Evolutionary conservation across 2,329 filamentous ascomycete genomes (phyloP), one percentile per base, ranked within the genome.

Genomic region (Diplocarpon mali): DNA sequence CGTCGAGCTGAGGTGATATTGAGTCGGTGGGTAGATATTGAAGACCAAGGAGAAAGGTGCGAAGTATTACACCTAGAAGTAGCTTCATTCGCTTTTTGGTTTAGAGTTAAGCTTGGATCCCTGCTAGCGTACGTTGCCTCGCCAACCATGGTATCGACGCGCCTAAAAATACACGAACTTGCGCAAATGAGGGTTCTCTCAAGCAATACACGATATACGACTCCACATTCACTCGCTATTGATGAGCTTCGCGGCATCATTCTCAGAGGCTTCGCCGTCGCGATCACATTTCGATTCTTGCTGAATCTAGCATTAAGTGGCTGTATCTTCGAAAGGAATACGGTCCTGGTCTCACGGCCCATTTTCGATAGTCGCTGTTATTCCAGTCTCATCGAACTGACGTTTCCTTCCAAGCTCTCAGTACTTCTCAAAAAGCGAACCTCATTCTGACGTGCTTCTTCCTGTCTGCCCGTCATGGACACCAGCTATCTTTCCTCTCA

Each of bases 401-500:
- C 20, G 20, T 4, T 29, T 9, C 30, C 31, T 11, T 35, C 12
- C 12, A 28, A 29, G 28, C 14, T 24, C 38, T 37, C n/a, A 16
- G 39, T 14, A 35, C 36, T n/a, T 20, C n/a, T 20, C 17, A 15
- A 14, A 28, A 16, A 35, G 14, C 12, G n/a, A 16, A 35, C 12
- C 17, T 34, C n/a, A 40, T 24, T 31, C 28, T n/a, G 40, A 50
- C 47, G 42, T 49, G 46, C 40, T 28, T 48, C 30, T 38, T n/a
- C 39, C 7, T 34, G 4, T 16, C 24, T 42, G 20, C 39, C 17
- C 51, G 53, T 48, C 43, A 94, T 95, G 80, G 89, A 95, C 67
- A 87, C 89, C 47, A 86, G 85, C 64, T 93, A 93, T 66, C 73
- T 96, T 62, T 85, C 87, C 57, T 87, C 93, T 65, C 92, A 96